These are phyloP conservation scores for Marchantia polymorpha DNA, from an alignment of 225 moss, liverwort and hornwort species.

Conservation along the genomic window DNA sequence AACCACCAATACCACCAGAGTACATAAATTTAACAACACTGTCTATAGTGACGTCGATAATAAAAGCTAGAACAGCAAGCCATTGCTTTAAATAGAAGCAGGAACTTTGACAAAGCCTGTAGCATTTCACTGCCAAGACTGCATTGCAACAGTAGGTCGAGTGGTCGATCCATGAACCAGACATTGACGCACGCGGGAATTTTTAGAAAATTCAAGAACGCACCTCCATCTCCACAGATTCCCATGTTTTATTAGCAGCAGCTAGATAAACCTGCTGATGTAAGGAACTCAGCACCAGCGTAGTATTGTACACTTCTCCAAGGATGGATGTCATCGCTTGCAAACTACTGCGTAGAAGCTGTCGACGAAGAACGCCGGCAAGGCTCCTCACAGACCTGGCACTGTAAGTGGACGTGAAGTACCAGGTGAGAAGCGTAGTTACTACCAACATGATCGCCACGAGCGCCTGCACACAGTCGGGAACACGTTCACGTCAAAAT, in stretches of 20 bases:
- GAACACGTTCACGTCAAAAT: background rate
- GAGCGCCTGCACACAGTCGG: slow-evolving; percentile 30
- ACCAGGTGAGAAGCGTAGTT: slow-evolving; percentile 44
- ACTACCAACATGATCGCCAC: slow-evolving; percentile 42
- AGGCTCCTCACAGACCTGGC: slow-evolving; percentile 37
- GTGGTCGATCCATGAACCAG: too few species aligned
- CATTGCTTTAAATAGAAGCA: too few species aligned
- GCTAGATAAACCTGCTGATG: slow-evolving; percentile 32
- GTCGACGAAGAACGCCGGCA: slow-evolving; percentile 36
- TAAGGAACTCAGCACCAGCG: slow-evolving; percentile 27
- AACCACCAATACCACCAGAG: background rate
- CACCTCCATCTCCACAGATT: slow-evolving; percentile 33
- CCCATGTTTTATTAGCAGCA: slow-evolving; percentile 28
- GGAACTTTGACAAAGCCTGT: too few species aligned
- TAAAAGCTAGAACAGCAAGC: too few species aligned
- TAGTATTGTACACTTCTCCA: slow-evolving; percentile 40
- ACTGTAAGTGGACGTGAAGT: slow-evolving; percentile 38
- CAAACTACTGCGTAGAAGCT: slow-evolving; percentile 32
- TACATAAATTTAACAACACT: too few species aligned
- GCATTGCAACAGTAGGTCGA: too few species aligned
- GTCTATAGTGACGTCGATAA: too few species aligned
- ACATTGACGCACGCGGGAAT: too few species aligned
- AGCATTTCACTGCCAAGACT: too few species aligned
- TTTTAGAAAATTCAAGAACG: background rate
- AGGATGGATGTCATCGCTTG: slow-evolving; percentile 38